Evolutionary conservation across 257 asterid genomes (phyloP), one percentile per base, ranked within the genome.

Genomic region (Plantago elongata): DNA sequence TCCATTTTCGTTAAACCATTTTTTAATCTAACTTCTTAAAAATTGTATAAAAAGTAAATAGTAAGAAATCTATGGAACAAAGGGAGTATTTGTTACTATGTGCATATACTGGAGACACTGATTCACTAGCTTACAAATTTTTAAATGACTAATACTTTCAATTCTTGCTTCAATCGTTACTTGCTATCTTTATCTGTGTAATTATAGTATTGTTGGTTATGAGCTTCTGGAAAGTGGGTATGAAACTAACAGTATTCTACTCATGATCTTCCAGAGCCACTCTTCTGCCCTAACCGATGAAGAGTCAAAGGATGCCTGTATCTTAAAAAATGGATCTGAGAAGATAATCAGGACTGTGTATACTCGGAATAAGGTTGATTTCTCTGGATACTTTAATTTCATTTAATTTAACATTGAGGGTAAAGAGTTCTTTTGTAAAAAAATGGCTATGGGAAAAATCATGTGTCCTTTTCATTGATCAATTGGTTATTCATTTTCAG

Each of bases 281-380:
- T 84, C 92, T 59, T 87, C 92, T 65, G 85, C 79, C 38, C 69
- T 83, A 73, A 83, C 97, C 51, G 95, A 90, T 61, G 97, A 87
- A 57, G 95, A 90, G 46, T 67, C 79, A 54, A 84, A 76, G 76
- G 90, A 77, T 70, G 63, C 76, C 73, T 76, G 57, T 70, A 55
- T 66, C 62, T 76, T 76, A 62, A 80, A 71, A 81, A 66, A 74
- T 68, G 88, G 83, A 71, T 78, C 58, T 43, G 90, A 78, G 84
- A 87, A 84, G 84, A 83, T 84, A 60, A 81, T 90, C 76, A 81
- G 64, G 59, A 72, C 88, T 66, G 95, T 84, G 58, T 75, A 81
- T 81, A 75, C 88, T 27, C 89, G 82, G 67, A 81, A 84, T 65
- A 79, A 80, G 95, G 92, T 86, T 66, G 37, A 63, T 62, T 46